A percentile compares a stretch with the other conserved stretches of the same genome.
Conservation (phyloP, 768 basidiomycete species). For the Psilocybe sp. region DNA sequence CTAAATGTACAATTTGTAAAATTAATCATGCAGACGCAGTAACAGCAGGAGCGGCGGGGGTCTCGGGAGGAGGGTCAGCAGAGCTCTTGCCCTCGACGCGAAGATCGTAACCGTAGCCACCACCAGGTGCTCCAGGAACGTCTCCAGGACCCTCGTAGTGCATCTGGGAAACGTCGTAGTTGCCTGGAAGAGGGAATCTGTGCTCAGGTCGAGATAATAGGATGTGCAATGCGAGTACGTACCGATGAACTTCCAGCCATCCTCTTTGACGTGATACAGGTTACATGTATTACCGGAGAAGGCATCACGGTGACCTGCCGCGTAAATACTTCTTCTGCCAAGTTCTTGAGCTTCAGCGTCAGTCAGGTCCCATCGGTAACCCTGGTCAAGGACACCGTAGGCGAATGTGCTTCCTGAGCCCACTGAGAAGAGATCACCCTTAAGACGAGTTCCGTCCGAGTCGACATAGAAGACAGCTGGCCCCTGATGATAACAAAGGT, state of each 20-base stretch:
- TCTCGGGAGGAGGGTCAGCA: slow-evolving; percentile 44
- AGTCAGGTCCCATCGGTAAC: slow-evolving; percentile 88
- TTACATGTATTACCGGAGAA: slow-evolving; percentile 97
- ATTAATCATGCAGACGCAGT: slow-evolving; percentile 12
- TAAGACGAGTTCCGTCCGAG: slow-evolving; percentile 92
- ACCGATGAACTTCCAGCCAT: slow-evolving; percentile 97
- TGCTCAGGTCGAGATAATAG: neutral
- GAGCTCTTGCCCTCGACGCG: slow-evolving; percentile 60
- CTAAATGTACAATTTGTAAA: slow-evolving; percentile 12
- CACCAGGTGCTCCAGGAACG: slow-evolving; percentile 56
- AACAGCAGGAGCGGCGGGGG: slow-evolving; percentile 26
- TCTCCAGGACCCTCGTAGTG: slow-evolving; percentile 88
- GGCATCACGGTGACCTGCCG: slow-evolving; percentile 94
- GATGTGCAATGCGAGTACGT: slow-evolving; percentile 16
- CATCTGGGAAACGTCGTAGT: slow-evolving; percentile 87
- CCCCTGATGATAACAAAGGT: slow-evolving; percentile 46
- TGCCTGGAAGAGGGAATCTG: slow-evolving; percentile 50
- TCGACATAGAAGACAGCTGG: slow-evolving; percentile 97
- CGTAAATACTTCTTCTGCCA: slow-evolving; percentile 90
- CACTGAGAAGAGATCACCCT: slow-evolving; percentile 97
- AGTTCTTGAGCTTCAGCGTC: slow-evolving; percentile 95
- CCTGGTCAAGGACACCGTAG: slow-evolving; percentile 98
- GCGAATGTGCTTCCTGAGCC: slow-evolving; percentile 98
- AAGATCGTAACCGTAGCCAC: slow-evolving; percentile 78
- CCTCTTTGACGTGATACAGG: slow-evolving; percentile 91